phyloP scores from a whole-genome alignment of 139 green algal species.

The Zygnema cylindricum region DNA sequence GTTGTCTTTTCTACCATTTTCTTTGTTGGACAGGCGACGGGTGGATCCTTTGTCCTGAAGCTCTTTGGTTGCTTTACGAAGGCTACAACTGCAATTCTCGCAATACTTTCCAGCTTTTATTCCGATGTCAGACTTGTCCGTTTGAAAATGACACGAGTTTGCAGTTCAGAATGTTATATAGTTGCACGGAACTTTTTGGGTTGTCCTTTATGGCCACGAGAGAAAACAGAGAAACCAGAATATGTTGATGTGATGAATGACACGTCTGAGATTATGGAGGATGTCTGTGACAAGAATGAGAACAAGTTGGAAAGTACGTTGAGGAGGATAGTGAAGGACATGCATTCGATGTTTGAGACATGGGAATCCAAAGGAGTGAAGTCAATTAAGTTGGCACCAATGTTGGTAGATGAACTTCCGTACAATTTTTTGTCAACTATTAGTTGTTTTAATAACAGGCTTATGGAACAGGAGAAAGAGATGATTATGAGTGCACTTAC shows the following conservation, averaged over 20 bases:
- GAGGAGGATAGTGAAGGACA: background rate
- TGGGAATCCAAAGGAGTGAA: background rate
- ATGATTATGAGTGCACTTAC: background rate
- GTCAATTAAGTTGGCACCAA: background rate
- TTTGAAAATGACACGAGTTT: conserved; percentile 17
- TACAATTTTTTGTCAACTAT: background rate
- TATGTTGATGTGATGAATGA: background rate
- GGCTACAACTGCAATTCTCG: background rate
- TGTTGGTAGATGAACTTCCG: background rate
- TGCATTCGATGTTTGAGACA: background rate
- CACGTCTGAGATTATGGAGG: background rate
- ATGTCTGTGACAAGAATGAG: background rate
- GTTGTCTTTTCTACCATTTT: too few species aligned
- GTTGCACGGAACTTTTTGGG: conserved; percentile 2
- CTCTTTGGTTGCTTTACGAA: background rate
- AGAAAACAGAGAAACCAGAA: background rate
- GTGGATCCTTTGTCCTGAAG: conserved; percentile 30
- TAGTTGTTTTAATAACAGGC: background rate
- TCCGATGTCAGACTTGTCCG: background rate
- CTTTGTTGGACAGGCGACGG: conserved; percentile 12
- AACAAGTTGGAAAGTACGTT: background rate
- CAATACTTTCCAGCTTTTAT: conserved; percentile 2
- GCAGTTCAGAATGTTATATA: conserved; percentile 33
- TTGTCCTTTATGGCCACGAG: background rate
- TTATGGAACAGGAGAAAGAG: background rate